These are phyloP conservation scores for Corymbia calophylla DNA, from an alignment of 441 rosid species.

Conservation along the genomic window DNA sequence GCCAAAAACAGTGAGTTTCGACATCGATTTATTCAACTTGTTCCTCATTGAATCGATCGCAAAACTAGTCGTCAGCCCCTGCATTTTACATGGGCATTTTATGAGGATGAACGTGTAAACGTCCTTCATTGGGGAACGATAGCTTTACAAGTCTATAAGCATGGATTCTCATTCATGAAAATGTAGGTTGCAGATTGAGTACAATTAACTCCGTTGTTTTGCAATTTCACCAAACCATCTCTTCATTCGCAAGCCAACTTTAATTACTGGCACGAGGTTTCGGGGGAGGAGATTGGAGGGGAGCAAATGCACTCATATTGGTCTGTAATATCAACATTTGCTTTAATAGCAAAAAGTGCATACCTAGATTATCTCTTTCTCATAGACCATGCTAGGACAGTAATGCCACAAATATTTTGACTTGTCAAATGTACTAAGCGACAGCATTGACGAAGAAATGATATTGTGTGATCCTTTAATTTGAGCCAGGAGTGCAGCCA, in stretches of 20 bases:
- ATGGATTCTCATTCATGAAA: not conserved
- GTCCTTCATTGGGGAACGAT: accelerated
- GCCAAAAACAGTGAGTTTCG: not conserved
- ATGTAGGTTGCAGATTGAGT: not conserved
- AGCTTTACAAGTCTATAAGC: not conserved
- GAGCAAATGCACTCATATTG: not conserved
- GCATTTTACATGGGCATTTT: not conserved
- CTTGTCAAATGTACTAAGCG: not conserved
- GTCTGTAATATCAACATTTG: not conserved
- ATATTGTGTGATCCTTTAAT: not conserved
- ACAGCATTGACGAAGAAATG: not conserved
- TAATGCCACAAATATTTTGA: not conserved
- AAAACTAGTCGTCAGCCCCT: not conserved
- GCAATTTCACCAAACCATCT: not conserved
- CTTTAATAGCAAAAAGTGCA: not conserved
- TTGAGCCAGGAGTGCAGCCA: not conserved
- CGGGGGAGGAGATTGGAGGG: not conserved
- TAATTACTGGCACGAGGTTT: not conserved
- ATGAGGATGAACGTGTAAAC: not conserved
- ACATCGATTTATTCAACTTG: accelerated
- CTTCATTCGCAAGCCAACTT: not conserved
- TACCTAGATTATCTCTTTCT: not conserved
- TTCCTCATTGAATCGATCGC: not conserved
- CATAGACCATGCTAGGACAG: not conserved
- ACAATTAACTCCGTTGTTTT: not conserved